Evolutionary conservation across 768 basidiomycete genomes (phyloP), one percentile per base, ranked within the genome.

Genomic region (Sporobolomyces phaffii): DNA sequence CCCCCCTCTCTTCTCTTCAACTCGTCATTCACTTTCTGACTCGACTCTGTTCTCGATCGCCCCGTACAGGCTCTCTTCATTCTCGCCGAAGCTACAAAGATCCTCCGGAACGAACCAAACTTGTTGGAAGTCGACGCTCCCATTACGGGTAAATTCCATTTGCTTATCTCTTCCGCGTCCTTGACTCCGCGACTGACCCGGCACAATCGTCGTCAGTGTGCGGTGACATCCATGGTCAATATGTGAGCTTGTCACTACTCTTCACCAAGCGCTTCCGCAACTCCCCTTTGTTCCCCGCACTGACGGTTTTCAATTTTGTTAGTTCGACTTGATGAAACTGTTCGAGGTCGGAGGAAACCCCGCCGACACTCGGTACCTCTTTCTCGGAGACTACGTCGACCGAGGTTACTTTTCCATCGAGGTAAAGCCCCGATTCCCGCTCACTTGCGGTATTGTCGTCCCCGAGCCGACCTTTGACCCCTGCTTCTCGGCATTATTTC

Each of bases 201-300:
- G 11, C 45, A 22, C 22, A 10, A 5, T 2, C 26, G 22, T 2
- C 5, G 64, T n/a, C 74, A 91, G 91, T 92, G 41, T 98, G 94
- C 78, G 96, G 94, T 52, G 94, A 98, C 80, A 96, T 98, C 50
- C 94, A 98, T 74, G 94, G 94, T 1, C 94, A 99, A 90, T 99
- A 99, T 80, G 94, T 96, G 74, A 77, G 68, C 58, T 24, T 24
- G 33, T 5, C 6, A 43, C 10, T 17, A 20, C 1, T 17, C 8
- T n/a, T n/a, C 47, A 24, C 31, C 17, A 33, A 28, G 22, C 33
- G 34, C 50, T 17, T 36, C 41, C 18, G 15, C 38, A 17, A 9
- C 17, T 38, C 17, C 38, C 38, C 17, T 38, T 38, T 64, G 47
- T 38, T 60, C 43, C 22, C 40, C 8, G 5, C 33, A n/a, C 11